Base-by-base conservation (phyloP, 2,329 filamentous ascomycete species). In the Cladophialophora psammophila region DNA sequence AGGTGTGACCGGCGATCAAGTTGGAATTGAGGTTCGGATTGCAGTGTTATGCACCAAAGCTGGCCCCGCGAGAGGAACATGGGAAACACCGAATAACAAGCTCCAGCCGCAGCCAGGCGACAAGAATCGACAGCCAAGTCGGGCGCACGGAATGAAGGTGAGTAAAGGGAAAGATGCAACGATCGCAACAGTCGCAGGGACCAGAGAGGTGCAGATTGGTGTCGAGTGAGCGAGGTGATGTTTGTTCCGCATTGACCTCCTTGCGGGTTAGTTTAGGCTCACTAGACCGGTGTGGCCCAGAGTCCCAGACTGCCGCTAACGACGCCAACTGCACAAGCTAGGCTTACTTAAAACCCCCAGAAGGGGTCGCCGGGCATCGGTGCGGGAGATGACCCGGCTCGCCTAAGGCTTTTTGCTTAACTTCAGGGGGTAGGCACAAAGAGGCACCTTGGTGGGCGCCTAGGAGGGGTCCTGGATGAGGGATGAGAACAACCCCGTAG, bases 181-280 rank as follows among this genome's bases (percentile, higher is more conserved):
- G 10, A 50, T 5, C 20, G 18, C 45, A 26, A 26, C 8, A 50
- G 20, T 5, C 12, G 18, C 45, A 26, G 26, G 2, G 45, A 20
- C 5, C 3, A 3, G 20, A 31, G 45, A 4, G 45, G 45, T 31
- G 20, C 45, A 50, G 45, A 50, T n/a, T 38, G 13, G 18, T 26
- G 45, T 50, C 54, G 34, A 36, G 54, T 57, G 54, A 36, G 54
- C 7, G 20, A 50, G 45, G 45, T 31, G 45, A 26, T 50, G 45
- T 50, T 50, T 50, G 45, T 50, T 50, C 26, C 26, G 26, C 36
- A 12, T 45, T 40, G 32, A 34, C 57, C 40, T 60, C n/a, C 18
- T 36, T 59, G 13, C 36, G 26, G 36, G 38, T 59, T 59, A 31
- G 42, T 42, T 59, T 60, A 40, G 57, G 42, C n/a, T 50, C n/a